phyloP scores from a whole-genome alignment of 2,329 filamentous ascomycete species.

The Botrytis cinerea region DNA sequence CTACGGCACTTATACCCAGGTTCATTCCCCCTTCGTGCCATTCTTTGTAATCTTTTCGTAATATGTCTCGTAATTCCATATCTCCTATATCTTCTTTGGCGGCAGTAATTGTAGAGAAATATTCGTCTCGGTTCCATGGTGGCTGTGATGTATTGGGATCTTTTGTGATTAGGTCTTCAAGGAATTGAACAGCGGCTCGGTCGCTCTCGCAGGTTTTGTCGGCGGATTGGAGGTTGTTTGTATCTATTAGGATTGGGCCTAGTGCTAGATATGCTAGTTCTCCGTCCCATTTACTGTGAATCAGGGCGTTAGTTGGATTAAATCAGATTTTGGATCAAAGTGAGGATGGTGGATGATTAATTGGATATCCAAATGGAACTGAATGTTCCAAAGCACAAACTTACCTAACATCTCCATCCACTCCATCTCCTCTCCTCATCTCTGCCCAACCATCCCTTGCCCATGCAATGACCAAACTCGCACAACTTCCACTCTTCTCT shows the following conservation, averaged over 20 bases:
- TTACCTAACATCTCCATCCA: not conserved
- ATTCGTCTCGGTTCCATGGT: slow-evolving; percentile 54
- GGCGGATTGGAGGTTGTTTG: slow-evolving; percentile 61
- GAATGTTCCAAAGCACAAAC: no score
- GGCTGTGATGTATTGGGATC: slow-evolving; percentile 4
- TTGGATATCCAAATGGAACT: not conserved
- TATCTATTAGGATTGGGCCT: slow-evolving; percentile 74
- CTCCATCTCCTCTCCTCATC: slow-evolving; percentile 46
- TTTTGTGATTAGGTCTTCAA: slow-evolving; percentile 51
- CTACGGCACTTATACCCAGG: slow-evolving; percentile 68
- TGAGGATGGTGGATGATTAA: not conserved
- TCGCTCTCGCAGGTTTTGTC: slow-evolving; percentile 68
- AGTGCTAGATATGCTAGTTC: slow-evolving; percentile 68
- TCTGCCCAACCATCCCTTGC: slow-evolving; percentile 59
- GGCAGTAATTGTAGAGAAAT: slow-evolving; percentile 59
- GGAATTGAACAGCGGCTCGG: slow-evolving; percentile 55
- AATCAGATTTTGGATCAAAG: not conserved
- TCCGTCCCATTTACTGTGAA: slow-evolving; percentile 46
- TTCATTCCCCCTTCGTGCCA: slow-evolving; percentile 60
- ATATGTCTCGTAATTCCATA: slow-evolving; percentile 64
- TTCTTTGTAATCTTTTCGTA: slow-evolving; percentile 84
- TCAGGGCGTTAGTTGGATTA: not conserved
- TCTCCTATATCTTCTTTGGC: slow-evolving; percentile 69
- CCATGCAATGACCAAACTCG: slow-evolving; percentile 66
- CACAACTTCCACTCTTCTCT: slow-evolving; percentile 69